Base-by-base conservation (phyloP, 2,329 filamentous ascomycete species). In the Penicillium sp. region DNA sequence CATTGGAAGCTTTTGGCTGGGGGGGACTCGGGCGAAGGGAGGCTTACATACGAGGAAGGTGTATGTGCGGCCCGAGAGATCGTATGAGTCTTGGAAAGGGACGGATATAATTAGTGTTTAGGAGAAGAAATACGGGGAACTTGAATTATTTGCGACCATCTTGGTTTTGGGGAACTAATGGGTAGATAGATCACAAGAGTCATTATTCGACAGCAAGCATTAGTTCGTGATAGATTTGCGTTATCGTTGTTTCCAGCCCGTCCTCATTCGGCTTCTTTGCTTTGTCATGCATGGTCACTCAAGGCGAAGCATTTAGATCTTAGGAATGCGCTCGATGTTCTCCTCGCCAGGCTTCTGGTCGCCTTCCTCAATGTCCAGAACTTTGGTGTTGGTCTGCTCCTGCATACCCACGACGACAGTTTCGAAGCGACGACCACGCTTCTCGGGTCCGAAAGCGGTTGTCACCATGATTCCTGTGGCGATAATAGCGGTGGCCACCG, bases 401-500 rank as follows among this genome's bases (percentile, higher is more conserved):
- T 73, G 65, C 47, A 72, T 64, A 19, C 68, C 85, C 41, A 84
- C 82, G 5, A 79, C 78, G 5, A 83, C 85, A 59, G 83, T 79
- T 72, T 91, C 90, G 68, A 94, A 93, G 61, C 84, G 81, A 19
- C 89, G 82, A 1, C 91, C 91, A 50, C 88, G 84, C 78, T 88
- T 90, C 84, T 93, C 91, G 0, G 90, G 90, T 0, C 91, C 91
- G 58, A 93, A 71, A 31, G 89, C 86, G 5, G 88, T 86, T 0
- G 90, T 92, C 23, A 89, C 71, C 11, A 84, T 81, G 64, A 93
- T 92, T 1, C 90, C 90, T 0, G 86, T 50, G 0, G 88, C 89
- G 66, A 93, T 92, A 67, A 93, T 93, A 1, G 88, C 90, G 3
- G 90, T 93, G 3, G 88, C 90, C 59, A 92, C 81, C 13, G 85